phyloP scores from a whole-genome alignment of 495 filamentous ascomycete species.

The Penicillium alfredii region DNA sequence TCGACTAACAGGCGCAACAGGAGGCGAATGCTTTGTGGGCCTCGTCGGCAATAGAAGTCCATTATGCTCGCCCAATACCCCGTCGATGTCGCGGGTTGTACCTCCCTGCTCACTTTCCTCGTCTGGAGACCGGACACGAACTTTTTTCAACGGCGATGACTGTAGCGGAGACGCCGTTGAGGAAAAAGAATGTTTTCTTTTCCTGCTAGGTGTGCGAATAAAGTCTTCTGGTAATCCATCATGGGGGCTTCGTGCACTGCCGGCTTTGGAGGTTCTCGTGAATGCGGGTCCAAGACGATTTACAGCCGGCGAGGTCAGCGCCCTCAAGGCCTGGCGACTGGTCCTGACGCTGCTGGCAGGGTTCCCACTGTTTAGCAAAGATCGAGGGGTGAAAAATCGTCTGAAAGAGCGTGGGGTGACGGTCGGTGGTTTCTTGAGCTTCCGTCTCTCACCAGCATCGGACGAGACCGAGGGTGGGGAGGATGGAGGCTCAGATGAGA shows the following conservation, averaged over 20 bases:
- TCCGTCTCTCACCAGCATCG: slow-evolving; percentile 35
- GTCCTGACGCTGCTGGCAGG: slow-evolving; percentile 44
- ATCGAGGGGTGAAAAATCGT: slow-evolving; percentile 76
- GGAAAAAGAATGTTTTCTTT: slow-evolving; percentile 41
- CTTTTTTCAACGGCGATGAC: slow-evolving; percentile 50
- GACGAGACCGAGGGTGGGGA: slow-evolving; percentile 45
- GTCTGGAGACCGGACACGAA: slow-evolving; percentile 28
- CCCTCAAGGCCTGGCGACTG: slow-evolving; percentile 58
- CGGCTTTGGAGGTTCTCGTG: slow-evolving; percentile 35
- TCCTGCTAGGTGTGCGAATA: slow-evolving; percentile 35
- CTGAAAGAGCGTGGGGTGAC: slow-evolving; percentile 71
- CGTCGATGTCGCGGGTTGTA: slow-evolving; percentile 27
- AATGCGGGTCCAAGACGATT: slow-evolving; percentile 51
- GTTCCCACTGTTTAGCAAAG: slow-evolving; percentile 34
- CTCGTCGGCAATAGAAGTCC: slow-evolving; percentile 10
- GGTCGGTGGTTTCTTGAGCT: slow-evolving; percentile 45
- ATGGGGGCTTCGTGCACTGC: slow-evolving; percentile 22
- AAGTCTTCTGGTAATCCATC: slow-evolving; percentile 27
- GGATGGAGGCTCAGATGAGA: slow-evolving; percentile 36
- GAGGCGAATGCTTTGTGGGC: slow-evolving; percentile 18
- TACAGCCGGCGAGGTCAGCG: slow-evolving; percentile 59
- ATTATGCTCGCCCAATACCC: slow-evolving; percentile 11
- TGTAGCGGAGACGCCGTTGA: slow-evolving; percentile 48
- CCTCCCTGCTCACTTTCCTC: slow-evolving; percentile 31
- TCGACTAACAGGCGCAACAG: slow-evolving; percentile 35